Evolutionary conservation across 2,329 filamentous ascomycete species (phyloP), one percentile per base, ranked within the genome.

Genomic region (Fonsecaea monophora): DNA sequence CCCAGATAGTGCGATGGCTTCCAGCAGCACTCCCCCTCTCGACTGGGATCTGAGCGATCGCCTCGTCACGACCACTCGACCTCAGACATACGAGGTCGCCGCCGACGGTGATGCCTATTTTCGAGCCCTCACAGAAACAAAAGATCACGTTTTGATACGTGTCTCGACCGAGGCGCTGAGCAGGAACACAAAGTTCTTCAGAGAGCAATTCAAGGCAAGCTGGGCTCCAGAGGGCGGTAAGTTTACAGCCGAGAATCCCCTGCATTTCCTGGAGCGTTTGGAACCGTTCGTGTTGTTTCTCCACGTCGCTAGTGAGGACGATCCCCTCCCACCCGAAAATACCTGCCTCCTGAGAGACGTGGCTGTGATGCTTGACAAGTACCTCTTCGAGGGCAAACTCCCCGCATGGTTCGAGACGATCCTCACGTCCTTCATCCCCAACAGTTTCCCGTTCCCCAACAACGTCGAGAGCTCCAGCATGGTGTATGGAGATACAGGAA

Each of bases 311-410:
- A 40, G 38, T 7, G 56, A 59, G 32, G 38, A 48, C 7, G 56
- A 34, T 4, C 8, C 30, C 2, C 5, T 32, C 32, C 38, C 38
- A 4, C 21, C 1, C 5, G n/a, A 15, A 1, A 13, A 25, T 4
- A 50, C 1, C 15, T 9, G 13, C n/a, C 1, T 45, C 10, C 57
- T 60, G 10, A 18, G 7, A 21, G 2, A 8, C 6, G 40, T 60
- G n/a, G 40, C 38, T 10, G 3, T 50, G n/a, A 30, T 60, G 10
- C 32, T 34, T 32, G 57, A 60, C 40, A 32, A 60, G 30, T 50
- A 60, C 32, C 57, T 60, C 40, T 60, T 60, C 57, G 6, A 35
- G 9, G 57, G 57, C 18, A 40, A 32, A 21, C 40, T 60, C 13
- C 57, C 57, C 9, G 13, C 6, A 1, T 60, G 40, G 40, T 60